Evolutionary conservation across 1,139 yeast genomes (phyloP).

Genomic region (Nakaseomyces glabratus): DNA sequence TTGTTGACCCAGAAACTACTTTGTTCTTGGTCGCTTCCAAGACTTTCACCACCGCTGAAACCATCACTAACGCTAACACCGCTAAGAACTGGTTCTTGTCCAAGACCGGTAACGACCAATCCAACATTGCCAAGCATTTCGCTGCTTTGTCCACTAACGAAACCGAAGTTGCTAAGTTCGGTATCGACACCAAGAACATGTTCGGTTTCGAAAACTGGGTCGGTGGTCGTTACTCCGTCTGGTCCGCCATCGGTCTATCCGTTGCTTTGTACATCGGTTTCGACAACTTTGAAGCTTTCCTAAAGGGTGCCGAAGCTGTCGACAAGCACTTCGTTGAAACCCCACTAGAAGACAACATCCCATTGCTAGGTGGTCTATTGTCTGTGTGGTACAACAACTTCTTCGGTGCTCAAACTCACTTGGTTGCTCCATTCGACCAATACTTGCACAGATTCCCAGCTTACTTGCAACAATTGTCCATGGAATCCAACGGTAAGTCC

Average conservation of each 20-base stretch:
- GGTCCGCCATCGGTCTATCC: slow-evolving; percentile 97
- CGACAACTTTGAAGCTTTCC: slow-evolving; percentile 83
- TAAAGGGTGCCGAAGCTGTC: slow-evolving; percentile 95
- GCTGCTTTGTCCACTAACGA: slow-evolving; percentile 95
- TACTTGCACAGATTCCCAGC: slow-evolving; percentile 99
- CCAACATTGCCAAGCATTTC: slow-evolving; percentile 89
- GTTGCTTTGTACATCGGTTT: slow-evolving; percentile 91
- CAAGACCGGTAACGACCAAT: slow-evolving; percentile 49
- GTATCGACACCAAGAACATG: slow-evolving; percentile 96
- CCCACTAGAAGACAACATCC: slow-evolving; percentile 85
- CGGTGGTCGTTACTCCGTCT: slow-evolving; percentile 98
- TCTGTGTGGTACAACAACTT: slow-evolving; percentile 98
- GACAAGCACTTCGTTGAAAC: slow-evolving; percentile 81
- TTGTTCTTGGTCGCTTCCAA: slow-evolving; percentile 91
- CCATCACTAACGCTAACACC: slow-evolving; percentile 87
- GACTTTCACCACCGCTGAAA: slow-evolving; percentile 98
- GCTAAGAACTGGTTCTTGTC: slow-evolving; percentile 91
- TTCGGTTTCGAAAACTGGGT: slow-evolving; percentile 98
- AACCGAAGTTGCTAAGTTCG: slow-evolving; percentile 81
- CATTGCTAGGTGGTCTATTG: slow-evolving; percentile 83
- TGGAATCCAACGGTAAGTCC: slow-evolving; percentile 98
- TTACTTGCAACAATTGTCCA: slow-evolving; percentile 92
- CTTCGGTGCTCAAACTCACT: slow-evolving; percentile 94
- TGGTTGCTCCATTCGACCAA: slow-evolving; percentile 97
- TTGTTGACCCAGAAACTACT: slow-evolving; percentile 80